phyloP scores from a whole-genome alignment of 2,329 filamentous ascomycete genomes.

The Aureobasidium sp. region DNA sequence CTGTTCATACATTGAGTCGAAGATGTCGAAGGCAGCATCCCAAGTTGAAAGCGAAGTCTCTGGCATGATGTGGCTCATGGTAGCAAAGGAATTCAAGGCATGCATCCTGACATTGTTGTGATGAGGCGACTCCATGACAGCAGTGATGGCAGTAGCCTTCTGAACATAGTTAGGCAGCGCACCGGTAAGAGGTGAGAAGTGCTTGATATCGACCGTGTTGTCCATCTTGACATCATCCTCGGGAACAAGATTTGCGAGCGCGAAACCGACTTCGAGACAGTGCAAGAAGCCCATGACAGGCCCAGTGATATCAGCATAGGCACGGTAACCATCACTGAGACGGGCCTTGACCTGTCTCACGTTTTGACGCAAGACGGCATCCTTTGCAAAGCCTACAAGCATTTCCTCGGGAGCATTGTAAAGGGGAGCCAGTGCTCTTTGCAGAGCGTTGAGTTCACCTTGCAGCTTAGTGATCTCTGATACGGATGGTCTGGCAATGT shows the following conservation, averaged over 20 bases:
- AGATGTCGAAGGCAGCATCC: slow-evolving; percentile 4
- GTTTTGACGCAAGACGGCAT: slow-evolving; percentile 18
- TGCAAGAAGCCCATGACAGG: slow-evolving; percentile 72
- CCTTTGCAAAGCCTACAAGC: slow-evolving; percentile 7
- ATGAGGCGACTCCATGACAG: slow-evolving; percentile 1
- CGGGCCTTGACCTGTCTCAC: slow-evolving; percentile 56
- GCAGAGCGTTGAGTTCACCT: slow-evolving; percentile 56
- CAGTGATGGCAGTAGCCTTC: background rate
- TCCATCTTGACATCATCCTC: background rate
- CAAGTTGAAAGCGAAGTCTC: background rate
- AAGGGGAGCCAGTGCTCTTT: slow-evolving; percentile 8
- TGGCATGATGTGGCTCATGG: slow-evolving; percentile 2
- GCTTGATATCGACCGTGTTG: background rate
- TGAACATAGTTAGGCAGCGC: background rate
- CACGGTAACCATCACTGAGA: slow-evolving; percentile 59
- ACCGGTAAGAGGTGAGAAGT: slow-evolving; percentile 9
- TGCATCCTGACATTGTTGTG: slow-evolving; percentile 9
- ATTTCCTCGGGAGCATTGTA: background rate
- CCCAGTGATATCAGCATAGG: slow-evolving; percentile 76
- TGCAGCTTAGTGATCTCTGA: slow-evolving; percentile 67
- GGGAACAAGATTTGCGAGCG: background rate
- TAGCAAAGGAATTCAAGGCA: slow-evolving; percentile 5
- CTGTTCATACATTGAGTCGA: slow-evolving; percentile 54
- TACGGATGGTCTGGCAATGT: slow-evolving; percentile 60
- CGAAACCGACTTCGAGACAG: slow-evolving; percentile 60